A percentile compares a stretch with the other conserved stretches of the same genome.
Conservation (phyloP, 805 yeast genomes). For the Suhomyces sp. region DNA sequence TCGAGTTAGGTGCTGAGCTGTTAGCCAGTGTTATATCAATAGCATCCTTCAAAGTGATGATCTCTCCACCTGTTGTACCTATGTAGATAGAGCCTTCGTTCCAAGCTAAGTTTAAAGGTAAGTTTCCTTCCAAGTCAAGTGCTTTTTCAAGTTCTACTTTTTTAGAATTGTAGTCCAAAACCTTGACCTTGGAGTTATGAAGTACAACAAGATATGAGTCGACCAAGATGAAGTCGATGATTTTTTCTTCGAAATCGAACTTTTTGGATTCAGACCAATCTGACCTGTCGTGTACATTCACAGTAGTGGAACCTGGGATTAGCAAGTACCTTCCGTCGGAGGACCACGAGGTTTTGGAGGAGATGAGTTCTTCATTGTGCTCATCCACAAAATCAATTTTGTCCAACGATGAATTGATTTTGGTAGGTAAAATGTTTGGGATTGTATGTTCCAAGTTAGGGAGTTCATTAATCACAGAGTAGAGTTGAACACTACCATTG, state of each 20-base stretch:
- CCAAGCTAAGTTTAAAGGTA: conserved; percentile 28
- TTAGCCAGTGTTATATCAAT: conserved; percentile 16
- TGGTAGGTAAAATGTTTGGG: conserved; percentile 38
- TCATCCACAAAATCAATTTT: conserved; percentile 41
- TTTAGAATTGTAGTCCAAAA: conserved; percentile 53
- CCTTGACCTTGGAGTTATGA: conserved; percentile 48
- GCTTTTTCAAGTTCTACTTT: conserved; percentile 20
- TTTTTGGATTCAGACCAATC: conserved; percentile 27
- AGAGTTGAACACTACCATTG: conserved; percentile 58
- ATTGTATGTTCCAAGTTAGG: conserved; percentile 53
- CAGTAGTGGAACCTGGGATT: conserved; percentile 54
- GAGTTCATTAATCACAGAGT: conserved; percentile 52
- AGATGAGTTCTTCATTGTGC: conserved; percentile 43
- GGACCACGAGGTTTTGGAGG: conserved; percentile 67
- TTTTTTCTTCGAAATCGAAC: conserved; percentile 17
- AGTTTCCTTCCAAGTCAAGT: conserved; percentile 25
- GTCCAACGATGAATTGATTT: conserved; percentile 31
- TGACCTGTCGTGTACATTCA: conserved; percentile 45
- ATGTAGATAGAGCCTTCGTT: conserved; percentile 29
- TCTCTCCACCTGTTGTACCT: conserved; percentile 46
- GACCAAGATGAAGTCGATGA: conserved; percentile 59
- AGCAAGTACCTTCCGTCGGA: conserved; percentile 69
- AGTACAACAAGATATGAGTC: conserved; percentile 27
- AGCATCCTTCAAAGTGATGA: conserved; percentile 23
- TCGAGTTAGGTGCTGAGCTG: neutral